Evolutionary conservation across 2,329 filamentous ascomycete genomes (phyloP).

Genomic region (Diatrype stigma): DNA sequence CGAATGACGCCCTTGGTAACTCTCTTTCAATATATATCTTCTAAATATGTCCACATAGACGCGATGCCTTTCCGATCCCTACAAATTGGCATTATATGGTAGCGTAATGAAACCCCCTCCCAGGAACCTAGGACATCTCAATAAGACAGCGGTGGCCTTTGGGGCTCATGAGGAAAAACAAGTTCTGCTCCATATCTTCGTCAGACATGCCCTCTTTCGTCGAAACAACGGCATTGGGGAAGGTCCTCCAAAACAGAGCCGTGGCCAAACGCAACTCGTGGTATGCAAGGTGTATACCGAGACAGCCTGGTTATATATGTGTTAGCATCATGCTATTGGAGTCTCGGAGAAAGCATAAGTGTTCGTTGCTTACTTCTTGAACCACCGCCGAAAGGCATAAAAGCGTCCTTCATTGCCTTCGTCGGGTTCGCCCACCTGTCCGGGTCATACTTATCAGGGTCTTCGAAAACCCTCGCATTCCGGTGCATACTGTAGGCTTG

Average conservation of each 20-base stretch:
- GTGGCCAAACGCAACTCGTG: conserved; percentile 51
- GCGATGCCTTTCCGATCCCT: too few relatives aligned
- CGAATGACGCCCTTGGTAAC: too few relatives aligned
- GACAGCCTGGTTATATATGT: conserved; percentile 32
- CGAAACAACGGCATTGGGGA: conserved; percentile 31
- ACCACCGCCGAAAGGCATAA: conserved; percentile 49
- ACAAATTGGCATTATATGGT: background rate
- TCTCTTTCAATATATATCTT: too few relatives aligned
- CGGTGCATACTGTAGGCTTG: conserved; percentile 47
- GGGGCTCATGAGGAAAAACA: conserved; percentile 31
- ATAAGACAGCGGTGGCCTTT: conserved; percentile 29
- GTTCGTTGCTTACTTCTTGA: conserved; percentile 33
- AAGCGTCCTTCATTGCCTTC: conserved; percentile 41
- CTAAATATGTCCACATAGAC: too few relatives aligned
- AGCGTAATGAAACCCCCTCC: background rate
- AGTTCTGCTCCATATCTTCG: conserved; percentile 30
- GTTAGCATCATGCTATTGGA: background rate
- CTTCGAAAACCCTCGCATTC: conserved; percentile 33
- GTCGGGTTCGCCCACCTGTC: conserved; percentile 33
- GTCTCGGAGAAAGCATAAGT: background rate
- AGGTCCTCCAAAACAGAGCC: conserved; percentile 48
- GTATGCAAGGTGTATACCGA: conserved; percentile 53
- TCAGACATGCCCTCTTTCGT: conserved; percentile 30
- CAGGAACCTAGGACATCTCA: conserved; percentile 3
- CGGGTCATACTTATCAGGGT: conserved; percentile 34